These are phyloP conservation scores for Vaccinium darrowii DNA, from an alignment of 148 eudicot genomes.

Conservation along the genomic window DNA sequence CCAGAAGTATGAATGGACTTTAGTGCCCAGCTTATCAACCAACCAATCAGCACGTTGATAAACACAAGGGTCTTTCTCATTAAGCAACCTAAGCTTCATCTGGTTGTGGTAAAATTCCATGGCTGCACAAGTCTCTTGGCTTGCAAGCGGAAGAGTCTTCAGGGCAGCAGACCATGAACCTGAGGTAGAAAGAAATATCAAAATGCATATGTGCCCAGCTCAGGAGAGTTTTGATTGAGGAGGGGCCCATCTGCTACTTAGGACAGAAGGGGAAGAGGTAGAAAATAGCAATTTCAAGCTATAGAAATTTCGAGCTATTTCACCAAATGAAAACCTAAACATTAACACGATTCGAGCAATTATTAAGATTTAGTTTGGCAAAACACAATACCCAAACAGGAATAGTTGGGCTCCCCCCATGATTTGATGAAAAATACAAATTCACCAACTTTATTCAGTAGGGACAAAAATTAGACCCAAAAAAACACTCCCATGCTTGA, in stretches of 20 bases:
- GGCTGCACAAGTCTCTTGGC: slow-evolving; percentile 78
- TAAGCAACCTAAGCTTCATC: slow-evolving; percentile 64
- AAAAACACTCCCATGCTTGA: neutral
- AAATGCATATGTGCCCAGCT: neutral
- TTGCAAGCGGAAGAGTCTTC: slow-evolving; percentile 68
- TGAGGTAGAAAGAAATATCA: slow-evolving; percentile 25
- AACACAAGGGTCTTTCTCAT: slow-evolving; percentile 49
- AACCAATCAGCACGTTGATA: slow-evolving; percentile 88
- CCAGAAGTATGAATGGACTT: slow-evolving; percentile 93
- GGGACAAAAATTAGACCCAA: neutral
- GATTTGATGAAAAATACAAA: neutral
- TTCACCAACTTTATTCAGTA: neutral
- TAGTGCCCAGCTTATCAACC: slow-evolving; percentile 68
- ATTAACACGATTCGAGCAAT: neutral
- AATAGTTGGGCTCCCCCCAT: neutral
- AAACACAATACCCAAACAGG: neutral
- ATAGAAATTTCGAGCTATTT: neutral
- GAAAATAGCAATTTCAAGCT: neutral
- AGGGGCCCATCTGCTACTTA: neutral
- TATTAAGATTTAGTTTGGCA: neutral
- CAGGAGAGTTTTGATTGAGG: neutral
- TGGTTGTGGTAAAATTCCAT: slow-evolving; percentile 86
- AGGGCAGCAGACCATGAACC: slow-evolving; percentile 56
- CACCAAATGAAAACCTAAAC: neutral
- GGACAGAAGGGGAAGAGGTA: neutral